Evolutionary conservation across 176 grass and related monocot species (phyloP), one percentile per base, ranked within the genome.

Genomic region (Elymus sibiricus): DNA sequence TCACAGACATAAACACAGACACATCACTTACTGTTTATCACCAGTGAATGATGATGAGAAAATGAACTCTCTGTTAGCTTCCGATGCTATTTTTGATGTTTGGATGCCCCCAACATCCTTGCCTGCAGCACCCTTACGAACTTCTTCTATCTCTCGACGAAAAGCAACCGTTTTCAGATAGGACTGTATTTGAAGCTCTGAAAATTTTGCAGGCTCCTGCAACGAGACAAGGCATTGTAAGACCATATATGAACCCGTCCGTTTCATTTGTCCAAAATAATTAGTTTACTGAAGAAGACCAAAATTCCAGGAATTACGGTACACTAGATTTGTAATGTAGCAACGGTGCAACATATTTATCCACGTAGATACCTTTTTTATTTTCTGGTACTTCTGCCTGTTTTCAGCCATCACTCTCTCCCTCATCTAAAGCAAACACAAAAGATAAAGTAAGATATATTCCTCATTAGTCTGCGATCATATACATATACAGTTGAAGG

Each of bases 101-200:
- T 95, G 96, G 77, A 98, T 79, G 84, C 93, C 93, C 32, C 88
- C 96, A 88, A 92, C 70, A 91, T 76, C 93, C 61, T 84, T 95
- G 49, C 90, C 93, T 82, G 91, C 79, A 90, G 93, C 86, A 84
- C 82, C 85, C 73, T 74, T 94, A 76, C 95, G 96, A 70, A 98
- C 91, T 89, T 95, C 60, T 53, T 98, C 79, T 89, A 98, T 98
- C 87, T 95, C 96, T 85, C 92, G 77, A 55, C 96, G 87, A 70
- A 98, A 98, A 89, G 96, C 93, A 82, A 98, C 94, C 51, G 93
- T 98, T 95, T 94, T 98, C 79, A 98, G 91, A 86, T 98, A 95
- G 77, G 96, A 98, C 65, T 98, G 93, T 88, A 95, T 98, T 92
- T 98, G 96, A 76, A 98, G 90, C 76, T 95, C 90, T 84, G 96